phyloP scores from a whole-genome alignment of 768 basidiomycete genomes.

The Mycena vitilis region DNA sequence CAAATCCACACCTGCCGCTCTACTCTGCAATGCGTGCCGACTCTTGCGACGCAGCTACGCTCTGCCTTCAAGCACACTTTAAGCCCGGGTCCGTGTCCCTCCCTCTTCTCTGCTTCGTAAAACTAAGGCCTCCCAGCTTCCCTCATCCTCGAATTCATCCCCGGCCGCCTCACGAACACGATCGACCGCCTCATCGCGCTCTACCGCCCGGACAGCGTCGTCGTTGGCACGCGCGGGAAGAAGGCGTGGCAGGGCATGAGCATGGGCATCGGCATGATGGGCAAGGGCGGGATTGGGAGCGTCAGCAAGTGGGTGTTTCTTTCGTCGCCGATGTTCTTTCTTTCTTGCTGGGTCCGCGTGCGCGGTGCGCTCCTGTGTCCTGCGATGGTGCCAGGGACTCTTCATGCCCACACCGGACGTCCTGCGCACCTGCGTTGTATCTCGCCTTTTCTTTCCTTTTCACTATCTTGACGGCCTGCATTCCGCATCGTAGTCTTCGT shows the following conservation, averaged over 20 bases:
- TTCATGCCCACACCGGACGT: too few relatives aligned
- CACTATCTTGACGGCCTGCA: too few relatives aligned
- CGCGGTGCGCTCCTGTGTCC: too few relatives aligned
- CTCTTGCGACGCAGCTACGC: conserved; percentile 49
- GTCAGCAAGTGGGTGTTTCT: conserved; percentile 59
- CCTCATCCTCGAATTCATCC: conserved; percentile 93
- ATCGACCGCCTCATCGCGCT: conserved; percentile 93
- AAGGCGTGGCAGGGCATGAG: conserved; percentile 53
- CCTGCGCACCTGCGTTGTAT: too few relatives aligned
- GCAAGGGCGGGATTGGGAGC: conserved; percentile 58
- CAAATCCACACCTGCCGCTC: conserved; percentile 17
- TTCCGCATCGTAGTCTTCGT: too few relatives aligned
- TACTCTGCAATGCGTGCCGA: conserved; percentile 23
- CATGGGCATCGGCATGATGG: conserved; percentile 50
- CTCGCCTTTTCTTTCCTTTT: too few relatives aligned
- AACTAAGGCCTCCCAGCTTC: too few relatives aligned
- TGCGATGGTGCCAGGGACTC: too few relatives aligned
- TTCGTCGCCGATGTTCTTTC: too few relatives aligned
- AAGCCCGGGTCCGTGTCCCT: conserved; percentile 56
- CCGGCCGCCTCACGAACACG: conserved; percentile 88
- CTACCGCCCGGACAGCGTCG: conserved; percentile 90
- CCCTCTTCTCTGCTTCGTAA: too few relatives aligned
- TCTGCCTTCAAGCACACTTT: conserved; percentile 66
- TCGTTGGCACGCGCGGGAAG: conserved; percentile 91
- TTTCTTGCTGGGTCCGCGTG: too few relatives aligned